Evolutionary conservation across 2,329 filamentous ascomycete genomes (phyloP).

Genomic region (Alternaria consortialis): DNA sequence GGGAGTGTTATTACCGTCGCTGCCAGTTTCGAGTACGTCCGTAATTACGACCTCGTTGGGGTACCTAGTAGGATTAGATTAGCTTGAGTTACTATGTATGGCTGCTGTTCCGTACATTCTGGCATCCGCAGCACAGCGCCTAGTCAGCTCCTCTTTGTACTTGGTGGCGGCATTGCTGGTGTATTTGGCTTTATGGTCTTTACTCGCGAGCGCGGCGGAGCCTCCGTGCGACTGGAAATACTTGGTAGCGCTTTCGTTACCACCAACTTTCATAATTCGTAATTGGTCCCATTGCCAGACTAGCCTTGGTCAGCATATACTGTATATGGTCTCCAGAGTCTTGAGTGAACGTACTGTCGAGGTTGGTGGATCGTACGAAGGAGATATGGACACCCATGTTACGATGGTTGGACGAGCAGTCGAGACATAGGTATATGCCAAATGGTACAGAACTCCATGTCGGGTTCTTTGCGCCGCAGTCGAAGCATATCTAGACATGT

Average conservation of each 20-base stretch:
- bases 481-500: slow-evolving; percentile 83
- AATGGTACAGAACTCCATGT: slow-evolving; percentile 98
- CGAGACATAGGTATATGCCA: slow-evolving; percentile 96
- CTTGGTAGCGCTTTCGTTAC: slow-evolving; percentile 97
- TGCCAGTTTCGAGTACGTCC: slow-evolving; percentile 68
- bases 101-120: slow-evolving; percentile 70
- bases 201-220: slow-evolving; percentile 91
- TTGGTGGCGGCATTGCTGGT: slow-evolving; percentile 91
- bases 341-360: slow-evolving; percentile 78
- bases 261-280: slow-evolving; percentile 96
- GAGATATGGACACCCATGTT: slow-evolving; percentile 99
- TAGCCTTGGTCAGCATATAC: slow-evolving; percentile 42
- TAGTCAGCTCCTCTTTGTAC: slow-evolving; percentile 96
- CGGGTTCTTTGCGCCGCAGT: slow-evolving; percentile 96
- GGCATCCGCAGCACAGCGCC: slow-evolving; percentile 82
- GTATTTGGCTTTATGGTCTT: slow-evolving; percentile 97
- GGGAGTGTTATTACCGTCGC: slow-evolving; percentile 77
- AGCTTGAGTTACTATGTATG: slow-evolving; percentile 1
- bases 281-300: slow-evolving; percentile 99
- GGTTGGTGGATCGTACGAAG: slow-evolving; percentile 97
- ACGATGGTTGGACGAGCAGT: slow-evolving; percentile 96
- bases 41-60: slow-evolving; percentile 86
- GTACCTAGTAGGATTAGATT: slow-evolving; percentile 65
- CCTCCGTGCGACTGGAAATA: slow-evolving; percentile 98
- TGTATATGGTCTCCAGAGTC: not conserved